These are phyloP conservation scores for Dillenia turbinata DNA, from an alignment of 164 flowering plant species.

Conservation along the genomic window DNA sequence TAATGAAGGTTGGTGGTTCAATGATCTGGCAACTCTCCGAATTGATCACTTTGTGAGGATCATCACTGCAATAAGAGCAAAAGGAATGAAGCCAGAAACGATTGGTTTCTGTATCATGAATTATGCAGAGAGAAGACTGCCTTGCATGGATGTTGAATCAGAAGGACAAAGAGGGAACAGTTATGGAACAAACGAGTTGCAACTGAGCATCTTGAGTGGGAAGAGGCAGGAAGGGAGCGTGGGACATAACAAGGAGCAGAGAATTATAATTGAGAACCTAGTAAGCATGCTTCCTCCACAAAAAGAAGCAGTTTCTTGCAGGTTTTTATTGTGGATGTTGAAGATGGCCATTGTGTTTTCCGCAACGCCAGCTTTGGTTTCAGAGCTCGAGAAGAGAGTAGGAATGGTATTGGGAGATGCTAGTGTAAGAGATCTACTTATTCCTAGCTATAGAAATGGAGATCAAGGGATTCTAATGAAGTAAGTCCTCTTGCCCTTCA, in stretches of 20 bases:
- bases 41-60: constrained; percentile 70
- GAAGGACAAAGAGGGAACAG: constrained; percentile 29
- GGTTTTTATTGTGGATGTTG: constrained; percentile 61
- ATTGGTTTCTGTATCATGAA: constrained; percentile 58
- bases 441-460: constrained; percentile 44
- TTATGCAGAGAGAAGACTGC: constrained; percentile 66
- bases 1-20: constrained; percentile 54
- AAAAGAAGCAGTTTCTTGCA: constrained; percentile 61
- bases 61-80: constrained; percentile 50
- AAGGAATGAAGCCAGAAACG: constrained; percentile 45
- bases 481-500: constrained; percentile 28
- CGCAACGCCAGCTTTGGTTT: constrained; percentile 56
- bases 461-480: constrained; percentile 30
- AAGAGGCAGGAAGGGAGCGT: constrained; percentile 26
- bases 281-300: constrained; percentile 68
- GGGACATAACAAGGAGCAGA: constrained; percentile 48
- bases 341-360: constrained; percentile 60
- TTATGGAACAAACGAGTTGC: constrained; percentile 36
- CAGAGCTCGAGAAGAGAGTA: constrained; percentile 81
- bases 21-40: constrained; percentile 48
- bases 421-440: constrained; percentile 56
- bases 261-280: constrained; percentile 66
- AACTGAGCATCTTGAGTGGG: constrained; percentile 42
- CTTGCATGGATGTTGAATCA: constrained; percentile 36
- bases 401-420: constrained; percentile 76